A percentile compares a stretch with the other conserved stretches of the same genome.
These are phyloP conservation scores for Cadophora luteo-olivacea DNA, from an alignment of 2,329 filamentous ascomycete species.

Conservation along the genomic window DNA sequence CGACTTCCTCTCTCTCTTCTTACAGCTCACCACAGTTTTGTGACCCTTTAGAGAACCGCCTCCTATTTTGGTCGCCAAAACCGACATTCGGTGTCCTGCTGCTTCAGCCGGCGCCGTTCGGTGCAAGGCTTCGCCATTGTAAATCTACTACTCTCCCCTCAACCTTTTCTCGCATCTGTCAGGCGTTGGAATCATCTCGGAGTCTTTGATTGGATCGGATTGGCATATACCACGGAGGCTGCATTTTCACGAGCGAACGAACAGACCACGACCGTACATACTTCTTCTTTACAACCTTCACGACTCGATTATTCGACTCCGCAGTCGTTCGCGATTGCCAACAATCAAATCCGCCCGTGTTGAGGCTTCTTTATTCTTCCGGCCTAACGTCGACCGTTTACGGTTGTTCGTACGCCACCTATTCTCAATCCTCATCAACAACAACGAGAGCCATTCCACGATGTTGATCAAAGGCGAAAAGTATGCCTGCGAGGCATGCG, in stretches of 20 bases:
- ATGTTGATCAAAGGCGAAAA: slow-evolving; percentile 97
- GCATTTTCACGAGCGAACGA: slow-evolving; percentile 29
- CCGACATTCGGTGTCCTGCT: slow-evolving; percentile 44
- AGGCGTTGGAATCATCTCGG: slow-evolving; percentile 43
- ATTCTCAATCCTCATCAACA: slow-evolving; percentile 34
- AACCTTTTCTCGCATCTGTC: slow-evolving; percentile 35
- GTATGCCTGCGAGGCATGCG: slow-evolving; percentile 90
- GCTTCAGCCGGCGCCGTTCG: slow-evolving; percentile 45
- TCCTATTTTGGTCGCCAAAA: slow-evolving; percentile 44
- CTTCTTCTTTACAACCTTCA: slow-evolving; percentile 30
- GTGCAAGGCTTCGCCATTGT: slow-evolving; percentile 44
- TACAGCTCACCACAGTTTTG: slow-evolving; percentile 32
- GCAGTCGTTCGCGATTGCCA: slow-evolving; percentile 42
- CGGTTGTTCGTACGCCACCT: slow-evolving; percentile 38
- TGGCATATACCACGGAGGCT: slow-evolving; percentile 41
- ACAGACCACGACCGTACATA: slow-evolving; percentile 18
- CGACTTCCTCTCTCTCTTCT: slow-evolving; percentile 34
- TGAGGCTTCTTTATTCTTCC: slow-evolving; percentile 38
- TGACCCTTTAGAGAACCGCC: slow-evolving; percentile 32
- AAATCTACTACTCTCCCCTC: slow-evolving; percentile 36
- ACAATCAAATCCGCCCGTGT: slow-evolving; percentile 38
- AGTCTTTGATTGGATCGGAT: slow-evolving; percentile 34
- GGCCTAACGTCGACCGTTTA: slow-evolving; percentile 39
- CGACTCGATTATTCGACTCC: slow-evolving; percentile 46
- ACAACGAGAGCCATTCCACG: slow-evolving; percentile 39